phyloP scores from a whole-genome alignment of 1,284 basidiomycete genomes.

The Bjerkandera adusta region DNA sequence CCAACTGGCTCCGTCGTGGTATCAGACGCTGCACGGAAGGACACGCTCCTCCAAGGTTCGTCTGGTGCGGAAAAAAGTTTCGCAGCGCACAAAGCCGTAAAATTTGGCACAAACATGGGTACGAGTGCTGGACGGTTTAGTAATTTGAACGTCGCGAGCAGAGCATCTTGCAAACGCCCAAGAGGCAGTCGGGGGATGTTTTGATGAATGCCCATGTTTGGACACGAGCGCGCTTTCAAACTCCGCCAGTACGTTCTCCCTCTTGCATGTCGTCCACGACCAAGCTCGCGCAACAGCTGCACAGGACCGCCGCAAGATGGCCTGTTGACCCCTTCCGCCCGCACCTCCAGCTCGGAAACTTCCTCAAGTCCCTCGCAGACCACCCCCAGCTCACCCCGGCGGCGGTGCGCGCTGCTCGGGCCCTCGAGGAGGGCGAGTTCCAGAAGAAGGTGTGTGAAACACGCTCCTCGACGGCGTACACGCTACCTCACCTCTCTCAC shows the following conservation, averaged over 20 bases:
- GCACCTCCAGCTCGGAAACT: slow-evolving; percentile 64
- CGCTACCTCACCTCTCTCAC: slow-evolving; percentile 1
- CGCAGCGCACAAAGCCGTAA: too few species aligned
- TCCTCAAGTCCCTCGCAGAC: slow-evolving; percentile 59
- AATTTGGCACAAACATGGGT: too few species aligned
- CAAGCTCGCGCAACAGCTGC: slow-evolving; percentile 48
- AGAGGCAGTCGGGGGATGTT: too few species aligned
- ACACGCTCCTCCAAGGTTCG: too few species aligned
- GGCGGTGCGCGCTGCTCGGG: slow-evolving; percentile 55
- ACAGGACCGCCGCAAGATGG: slow-evolving; percentile 55
- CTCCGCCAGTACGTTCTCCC: slow-evolving; percentile 17
- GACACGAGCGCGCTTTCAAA: not conserved
- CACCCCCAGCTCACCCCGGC: slow-evolving; percentile 64
- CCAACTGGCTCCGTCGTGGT: too few species aligned
- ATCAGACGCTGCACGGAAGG: too few species aligned
- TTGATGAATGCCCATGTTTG: not conserved
- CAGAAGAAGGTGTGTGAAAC: slow-evolving; percentile 48
- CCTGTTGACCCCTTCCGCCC: slow-evolving; percentile 70
- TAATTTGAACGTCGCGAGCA: too few species aligned
- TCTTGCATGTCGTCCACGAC: slow-evolving; percentile 29
- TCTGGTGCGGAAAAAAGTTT: too few species aligned
- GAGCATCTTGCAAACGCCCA: not conserved
- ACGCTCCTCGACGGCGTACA: not conserved
- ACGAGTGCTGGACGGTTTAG: too few species aligned
- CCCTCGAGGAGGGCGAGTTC: slow-evolving; percentile 51